These are phyloP conservation scores for Candida verbasci DNA, from an alignment of 805 yeast genomes.

Conservation along the genomic window DNA sequence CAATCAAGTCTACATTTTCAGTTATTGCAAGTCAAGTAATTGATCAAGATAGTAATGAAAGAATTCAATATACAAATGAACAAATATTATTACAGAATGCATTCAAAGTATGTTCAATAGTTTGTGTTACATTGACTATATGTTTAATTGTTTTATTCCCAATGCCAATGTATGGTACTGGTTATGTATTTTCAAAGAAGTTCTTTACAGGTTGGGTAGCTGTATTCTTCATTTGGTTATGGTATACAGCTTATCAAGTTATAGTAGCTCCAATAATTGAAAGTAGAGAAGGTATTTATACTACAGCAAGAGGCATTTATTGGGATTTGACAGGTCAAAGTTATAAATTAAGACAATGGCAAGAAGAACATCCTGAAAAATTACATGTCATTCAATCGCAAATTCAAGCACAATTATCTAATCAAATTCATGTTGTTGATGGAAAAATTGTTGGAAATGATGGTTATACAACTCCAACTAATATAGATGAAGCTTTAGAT, in stretches of 20 bases:
- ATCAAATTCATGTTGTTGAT: conserved; percentile 17
- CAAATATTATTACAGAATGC: conserved; percentile 48
- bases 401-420: conserved; percentile 35
- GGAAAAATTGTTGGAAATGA: conserved; percentile 17
- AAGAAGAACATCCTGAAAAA: conserved; percentile 64
- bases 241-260: conserved; percentile 60
- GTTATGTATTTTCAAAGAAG: conserved; percentile 66
- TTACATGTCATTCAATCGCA: conserved; percentile 72
- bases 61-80: conserved; percentile 40
- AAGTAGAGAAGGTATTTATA: conserved; percentile 63
- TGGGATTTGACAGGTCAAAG: conserved; percentile 83
- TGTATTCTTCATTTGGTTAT: conserved; percentile 79
- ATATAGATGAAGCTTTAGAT: conserved; percentile 17
- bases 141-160: conserved; percentile 78
- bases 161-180: conserved; percentile 88
- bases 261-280: conserved; percentile 68
- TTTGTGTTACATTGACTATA: conserved; percentile 59
- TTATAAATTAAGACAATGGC: conserved; percentile 73
- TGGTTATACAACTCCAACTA: conserved; percentile 17
- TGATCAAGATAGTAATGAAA: conserved; percentile 18
- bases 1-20: conserved; percentile 34
- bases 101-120: conserved; percentile 54
- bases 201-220: conserved; percentile 90
- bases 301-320: conserved; percentile 70
- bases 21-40: conserved; percentile 38